Evolutionary conservation across 2,329 filamentous ascomycete genomes (phyloP), one percentile per base, ranked within the genome.

Genomic region (Sclerotinia borealis): DNA sequence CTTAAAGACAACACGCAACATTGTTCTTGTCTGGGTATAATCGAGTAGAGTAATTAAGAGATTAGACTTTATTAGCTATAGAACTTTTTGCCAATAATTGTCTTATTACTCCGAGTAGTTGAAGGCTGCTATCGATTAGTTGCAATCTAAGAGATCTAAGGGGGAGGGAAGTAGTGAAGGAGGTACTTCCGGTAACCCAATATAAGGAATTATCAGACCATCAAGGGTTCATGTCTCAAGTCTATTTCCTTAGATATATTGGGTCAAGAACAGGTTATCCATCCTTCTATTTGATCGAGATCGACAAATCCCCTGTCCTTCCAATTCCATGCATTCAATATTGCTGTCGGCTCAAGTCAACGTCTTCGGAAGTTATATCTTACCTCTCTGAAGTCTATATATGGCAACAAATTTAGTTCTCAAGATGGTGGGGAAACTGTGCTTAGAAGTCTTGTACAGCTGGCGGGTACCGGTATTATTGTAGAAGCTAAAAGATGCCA

Each of bases 211-310:
- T 55, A 22, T 55, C 52, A 55, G 43, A 22, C 52, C 43, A 22
- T 55, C 52, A 55, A 55, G 52, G 52, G 39, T 56, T 43, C 34
- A n/a, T 56, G 52, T 56, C 52, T 56, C 37, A 31, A 31, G 52
- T 56, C 37, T 56, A 43, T 43, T 56, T 41, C 11, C 52, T 43
- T n/a, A n/a, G n/a, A 43, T 17, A 55, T 55, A 55, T 43, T 55
- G 25, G 25, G n/a, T 55, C 25, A 56, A 56, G 52, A 56, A 31
- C 37, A 43, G 8, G 19, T 56, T 43, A 31, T 37, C 27, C 37
- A 27, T 37, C 52, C 52, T 43, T 56, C 29, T 13, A 45, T 45
- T 34, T 58, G 37, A 47, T 59, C 43, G n/a, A 27, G 55, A 59
- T 48, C 41, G 41, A 48, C 55, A 48, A 59, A 59, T 39, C 55